Conservation (phyloP, 2,329 filamentous ascomycete genomes). For the Cytospora chrysosperma region DNA sequence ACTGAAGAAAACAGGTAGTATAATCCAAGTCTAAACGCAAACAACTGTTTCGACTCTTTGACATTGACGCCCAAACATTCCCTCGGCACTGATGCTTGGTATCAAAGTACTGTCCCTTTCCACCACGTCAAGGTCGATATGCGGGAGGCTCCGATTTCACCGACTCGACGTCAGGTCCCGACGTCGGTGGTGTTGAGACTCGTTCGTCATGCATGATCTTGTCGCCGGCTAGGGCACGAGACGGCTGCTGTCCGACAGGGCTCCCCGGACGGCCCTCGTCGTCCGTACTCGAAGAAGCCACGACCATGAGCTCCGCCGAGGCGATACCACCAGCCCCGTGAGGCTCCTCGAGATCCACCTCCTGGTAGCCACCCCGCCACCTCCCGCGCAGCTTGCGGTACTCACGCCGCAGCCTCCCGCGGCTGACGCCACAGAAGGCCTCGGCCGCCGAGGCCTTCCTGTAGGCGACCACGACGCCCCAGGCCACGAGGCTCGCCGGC, state of each 20-base stretch:
- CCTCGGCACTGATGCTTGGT: not conserved
- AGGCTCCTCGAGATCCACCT: not conserved
- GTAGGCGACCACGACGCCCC: not conserved
- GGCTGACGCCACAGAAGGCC: not conserved
- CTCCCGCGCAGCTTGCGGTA: not conserved
- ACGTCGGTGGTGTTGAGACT: no score
- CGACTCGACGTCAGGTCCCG: not conserved
- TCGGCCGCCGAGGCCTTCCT: not conserved
- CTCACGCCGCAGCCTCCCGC: not conserved
- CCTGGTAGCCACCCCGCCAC: not conserved
- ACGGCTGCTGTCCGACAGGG: not conserved
- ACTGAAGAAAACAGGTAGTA: not conserved
- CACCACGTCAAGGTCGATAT: not conserved
- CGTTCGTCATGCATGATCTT: not conserved
- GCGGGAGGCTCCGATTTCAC: not conserved
- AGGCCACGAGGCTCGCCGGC: not conserved
- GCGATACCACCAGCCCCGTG: no score
- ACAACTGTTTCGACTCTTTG: not conserved
- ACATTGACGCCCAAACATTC: not conserved
- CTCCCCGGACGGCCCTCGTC: not conserved
- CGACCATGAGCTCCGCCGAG: not conserved
- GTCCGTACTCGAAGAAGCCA: not conserved
- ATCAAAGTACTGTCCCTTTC: not conserved
- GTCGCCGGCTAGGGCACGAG: not conserved
- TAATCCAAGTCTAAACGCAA: not conserved